phyloP scores from a whole-genome alignment of 495 filamentous ascomycete species.

The Daldinia caldariorum region DNA sequence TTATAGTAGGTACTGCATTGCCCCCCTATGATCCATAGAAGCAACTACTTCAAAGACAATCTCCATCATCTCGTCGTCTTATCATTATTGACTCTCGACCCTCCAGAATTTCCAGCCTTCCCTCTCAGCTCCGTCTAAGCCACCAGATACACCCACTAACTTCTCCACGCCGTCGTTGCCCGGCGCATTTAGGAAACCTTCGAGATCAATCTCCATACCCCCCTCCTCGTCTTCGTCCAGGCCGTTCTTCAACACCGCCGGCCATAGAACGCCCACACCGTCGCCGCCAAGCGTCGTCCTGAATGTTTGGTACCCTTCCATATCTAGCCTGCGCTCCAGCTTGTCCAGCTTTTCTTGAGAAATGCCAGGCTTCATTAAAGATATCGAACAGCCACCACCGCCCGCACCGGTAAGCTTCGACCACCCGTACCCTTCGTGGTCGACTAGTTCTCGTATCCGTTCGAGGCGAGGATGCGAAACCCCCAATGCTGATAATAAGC shows the following conservation, averaged over 20 bases:
- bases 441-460: constrained; percentile 89
- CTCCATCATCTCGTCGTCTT: background rate
- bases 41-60: background rate
- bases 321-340: constrained; percentile 72
- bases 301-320: constrained; percentile 83
- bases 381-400: constrained; percentile 94
- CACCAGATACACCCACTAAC: constrained; percentile 72
- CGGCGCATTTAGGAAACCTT: constrained; percentile 85
- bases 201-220: constrained; percentile 91
- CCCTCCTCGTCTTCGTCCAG: constrained; percentile 73
- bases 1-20: constrained; percentile 4
- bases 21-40: background rate
- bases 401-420: constrained; percentile 97
- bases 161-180: constrained; percentile 83
- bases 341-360: constrained; percentile 60
- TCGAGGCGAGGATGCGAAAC: constrained; percentile 95
- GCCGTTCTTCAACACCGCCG: constrained; percentile 81
- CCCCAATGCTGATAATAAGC: constrained; percentile 84
- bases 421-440: constrained; percentile 90
- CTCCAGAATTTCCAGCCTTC: constrained; percentile 97
- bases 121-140: constrained; percentile 63
- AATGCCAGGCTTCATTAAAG: constrained; percentile 74
- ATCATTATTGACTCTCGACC: constrained; percentile 56
- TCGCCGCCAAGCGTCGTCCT: constrained; percentile 89
- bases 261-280: constrained; percentile 92